Conservation (phyloP, 139 green algal genomes). For the Chlorella sp. region DNA sequence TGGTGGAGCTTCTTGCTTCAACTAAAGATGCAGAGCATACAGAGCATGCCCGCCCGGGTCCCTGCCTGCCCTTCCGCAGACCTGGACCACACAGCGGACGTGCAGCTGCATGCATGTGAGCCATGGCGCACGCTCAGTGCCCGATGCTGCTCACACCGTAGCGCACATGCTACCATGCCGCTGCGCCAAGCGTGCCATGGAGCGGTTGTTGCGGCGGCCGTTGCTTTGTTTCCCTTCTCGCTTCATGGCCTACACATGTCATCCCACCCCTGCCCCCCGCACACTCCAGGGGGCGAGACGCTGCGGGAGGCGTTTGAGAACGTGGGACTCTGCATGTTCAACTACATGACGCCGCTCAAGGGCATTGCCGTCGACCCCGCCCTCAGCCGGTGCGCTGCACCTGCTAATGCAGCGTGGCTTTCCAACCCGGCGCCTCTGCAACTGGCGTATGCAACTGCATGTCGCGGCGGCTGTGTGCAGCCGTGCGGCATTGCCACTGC, state of each 20-base stretch:
- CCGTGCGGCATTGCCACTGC: no score
- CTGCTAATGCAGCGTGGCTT: no score
- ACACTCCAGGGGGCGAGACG: constrained; percentile 56
- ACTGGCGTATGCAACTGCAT: no score
- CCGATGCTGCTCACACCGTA: background rate
- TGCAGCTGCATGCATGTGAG: constrained; percentile 86
- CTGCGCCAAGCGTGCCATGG: no score
- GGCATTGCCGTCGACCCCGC: constrained; percentile 40
- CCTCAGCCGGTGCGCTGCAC: background rate
- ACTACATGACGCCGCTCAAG: constrained; percentile 85
- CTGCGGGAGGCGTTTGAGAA: constrained; percentile 70
- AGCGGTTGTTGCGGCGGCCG: no score
- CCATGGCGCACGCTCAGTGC: no score
- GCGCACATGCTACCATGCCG: no score
- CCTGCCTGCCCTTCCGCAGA: constrained; percentile 41
- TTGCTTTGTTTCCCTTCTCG: no score
- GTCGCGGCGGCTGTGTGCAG: no score
- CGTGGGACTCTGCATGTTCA: constrained; percentile 82
- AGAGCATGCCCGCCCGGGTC: background rate
- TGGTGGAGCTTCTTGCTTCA: background rate
- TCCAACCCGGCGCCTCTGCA: no score
- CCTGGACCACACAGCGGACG: constrained; percentile 89
- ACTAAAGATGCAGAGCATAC: background rate
- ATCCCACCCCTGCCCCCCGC: background rate
- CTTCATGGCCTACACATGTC: background rate